phyloP scores from a whole-genome alignment of 345 rosid species.

The Moricandia moricandioides region DNA sequence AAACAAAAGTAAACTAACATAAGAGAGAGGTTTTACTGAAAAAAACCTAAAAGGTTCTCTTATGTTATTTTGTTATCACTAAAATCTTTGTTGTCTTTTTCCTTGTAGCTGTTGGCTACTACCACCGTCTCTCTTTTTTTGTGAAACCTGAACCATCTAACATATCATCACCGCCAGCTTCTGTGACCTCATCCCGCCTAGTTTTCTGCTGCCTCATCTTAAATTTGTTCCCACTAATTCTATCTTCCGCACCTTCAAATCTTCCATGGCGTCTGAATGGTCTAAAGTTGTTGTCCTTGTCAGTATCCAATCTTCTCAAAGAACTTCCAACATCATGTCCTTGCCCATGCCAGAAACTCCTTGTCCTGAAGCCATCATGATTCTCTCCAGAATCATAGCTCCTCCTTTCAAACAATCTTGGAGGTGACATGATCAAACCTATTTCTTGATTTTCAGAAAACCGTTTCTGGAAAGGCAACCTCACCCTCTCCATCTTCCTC shows the following conservation, averaged over 20 bases:
- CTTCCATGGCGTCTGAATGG: constrained; percentile 22
- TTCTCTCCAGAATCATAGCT: constrained; percentile 15
- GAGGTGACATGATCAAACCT: constrained; percentile 37
- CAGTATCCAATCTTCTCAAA: constrained; percentile 24
- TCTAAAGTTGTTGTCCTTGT: constrained; percentile 7
- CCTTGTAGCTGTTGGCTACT: neutral
- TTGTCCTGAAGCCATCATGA: constrained; percentile 24
- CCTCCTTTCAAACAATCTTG: constrained; percentile 43
- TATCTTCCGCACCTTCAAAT: constrained; percentile 36
- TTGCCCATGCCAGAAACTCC: constrained; percentile 39
- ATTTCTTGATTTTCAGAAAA: constrained; percentile 39
- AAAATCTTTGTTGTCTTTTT: constrained; percentile 1
- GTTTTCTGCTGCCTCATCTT: constrained; percentile 33
- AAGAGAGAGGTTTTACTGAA: neutral
- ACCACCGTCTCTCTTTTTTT: neutral
- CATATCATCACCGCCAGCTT: neutral
- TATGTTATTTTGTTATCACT: neutral
- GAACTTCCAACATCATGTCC: constrained; percentile 38
- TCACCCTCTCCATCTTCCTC: constrained; percentile 39
- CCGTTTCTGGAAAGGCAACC: constrained; percentile 45
- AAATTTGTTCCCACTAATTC: constrained; percentile 33
- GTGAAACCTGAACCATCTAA: neutral
- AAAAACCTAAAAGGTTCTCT: neutral
- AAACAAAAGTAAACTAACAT: constrained; percentile 1
- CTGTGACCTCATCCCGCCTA: constrained; percentile 17